Conservation (phyloP, 192 early-diverging fungal genomes). For the Coemansia sp. region DNA sequence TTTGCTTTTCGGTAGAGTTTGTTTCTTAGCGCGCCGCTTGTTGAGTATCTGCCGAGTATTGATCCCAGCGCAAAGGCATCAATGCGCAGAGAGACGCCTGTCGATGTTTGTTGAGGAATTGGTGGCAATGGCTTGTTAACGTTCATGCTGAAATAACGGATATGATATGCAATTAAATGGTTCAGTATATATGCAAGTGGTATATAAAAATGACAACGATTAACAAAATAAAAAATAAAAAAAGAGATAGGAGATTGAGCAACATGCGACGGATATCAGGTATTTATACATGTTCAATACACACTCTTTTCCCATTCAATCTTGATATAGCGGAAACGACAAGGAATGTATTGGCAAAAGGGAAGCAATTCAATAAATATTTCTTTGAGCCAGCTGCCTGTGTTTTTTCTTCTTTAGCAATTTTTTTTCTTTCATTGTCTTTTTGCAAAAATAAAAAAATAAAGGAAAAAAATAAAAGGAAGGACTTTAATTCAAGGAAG, state of each 20-base stretch:
- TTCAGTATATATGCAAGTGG: neutral
- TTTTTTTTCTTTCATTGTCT: neutral
- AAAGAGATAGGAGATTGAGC: too few relatives aligned
- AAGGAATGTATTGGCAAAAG: too few relatives aligned
- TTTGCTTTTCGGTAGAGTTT: neutral
- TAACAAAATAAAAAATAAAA: too few relatives aligned
- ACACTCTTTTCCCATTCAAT: too few relatives aligned
- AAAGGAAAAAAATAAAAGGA: neutral
- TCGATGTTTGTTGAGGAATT: neutral
- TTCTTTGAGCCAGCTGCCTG: too few relatives aligned
- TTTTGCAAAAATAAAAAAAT: neutral
- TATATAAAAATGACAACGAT: too few relatives aligned
- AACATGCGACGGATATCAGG: too few relatives aligned
- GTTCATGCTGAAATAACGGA: neutral
- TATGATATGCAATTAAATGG: neutral
- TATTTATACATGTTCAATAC: too few relatives aligned
- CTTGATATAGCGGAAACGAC: too few relatives aligned
- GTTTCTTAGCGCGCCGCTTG: neutral
- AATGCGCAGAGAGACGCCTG: neutral
- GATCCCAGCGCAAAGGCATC: neutral
- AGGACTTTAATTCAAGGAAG: neutral
- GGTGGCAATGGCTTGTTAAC: slow-evolving; percentile 16
- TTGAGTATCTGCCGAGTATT: neutral
- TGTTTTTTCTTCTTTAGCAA: too few relatives aligned
- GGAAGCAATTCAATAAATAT: too few relatives aligned